Percentiles rank a stretch among this genome's conserved stretches.
These are phyloP conservation scores for Didymella pinodella DNA, from an alignment of 2,329 filamentous ascomycete species.

Conservation along the genomic window DNA sequence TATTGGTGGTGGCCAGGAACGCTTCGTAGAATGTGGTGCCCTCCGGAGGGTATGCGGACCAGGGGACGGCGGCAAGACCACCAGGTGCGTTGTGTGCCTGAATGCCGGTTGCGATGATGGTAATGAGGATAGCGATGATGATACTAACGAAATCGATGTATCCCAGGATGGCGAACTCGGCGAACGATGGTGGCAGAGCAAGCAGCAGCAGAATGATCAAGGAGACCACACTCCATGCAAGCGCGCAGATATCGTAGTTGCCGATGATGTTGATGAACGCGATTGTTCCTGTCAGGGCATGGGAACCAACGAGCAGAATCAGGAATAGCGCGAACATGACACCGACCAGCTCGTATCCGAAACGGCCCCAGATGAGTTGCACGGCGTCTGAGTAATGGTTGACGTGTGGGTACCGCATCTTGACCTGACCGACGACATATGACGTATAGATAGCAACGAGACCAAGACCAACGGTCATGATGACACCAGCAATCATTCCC, in stretches of 20 bases:
- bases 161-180: constrained; percentile 67
- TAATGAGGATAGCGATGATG: constrained; percentile 69
- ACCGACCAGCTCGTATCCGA: constrained; percentile 61
- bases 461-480: constrained; percentile 59
- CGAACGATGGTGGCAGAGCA: constrained; percentile 69
- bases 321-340: constrained; percentile 59
- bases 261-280: constrained; percentile 71
- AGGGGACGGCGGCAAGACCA: constrained; percentile 41
- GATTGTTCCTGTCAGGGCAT: constrained; percentile 74
- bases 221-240: constrained; percentile 70
- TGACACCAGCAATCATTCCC: constrained; percentile 57
- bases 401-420: constrained; percentile 65
- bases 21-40: constrained; percentile 71
- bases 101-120: constrained; percentile 71
- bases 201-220: constrained; percentile 66
- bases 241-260: constrained; percentile 65
- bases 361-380: constrained; percentile 66
- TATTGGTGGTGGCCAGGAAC: constrained; percentile 52
- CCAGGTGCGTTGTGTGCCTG: constrained; percentile 44
- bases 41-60: constrained; percentile 45
- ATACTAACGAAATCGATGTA: constrained; percentile 69
- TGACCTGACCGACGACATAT: constrained; percentile 69
- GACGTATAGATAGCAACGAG: constrained; percentile 68
- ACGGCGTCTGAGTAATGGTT: constrained; percentile 75
- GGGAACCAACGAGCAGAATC: constrained; percentile 72